Evolutionary conservation across 352 stramenopile genomes (phyloP), one percentile per base, ranked within the genome.

Genomic region (Chrysophaeum taylorii): DNA sequence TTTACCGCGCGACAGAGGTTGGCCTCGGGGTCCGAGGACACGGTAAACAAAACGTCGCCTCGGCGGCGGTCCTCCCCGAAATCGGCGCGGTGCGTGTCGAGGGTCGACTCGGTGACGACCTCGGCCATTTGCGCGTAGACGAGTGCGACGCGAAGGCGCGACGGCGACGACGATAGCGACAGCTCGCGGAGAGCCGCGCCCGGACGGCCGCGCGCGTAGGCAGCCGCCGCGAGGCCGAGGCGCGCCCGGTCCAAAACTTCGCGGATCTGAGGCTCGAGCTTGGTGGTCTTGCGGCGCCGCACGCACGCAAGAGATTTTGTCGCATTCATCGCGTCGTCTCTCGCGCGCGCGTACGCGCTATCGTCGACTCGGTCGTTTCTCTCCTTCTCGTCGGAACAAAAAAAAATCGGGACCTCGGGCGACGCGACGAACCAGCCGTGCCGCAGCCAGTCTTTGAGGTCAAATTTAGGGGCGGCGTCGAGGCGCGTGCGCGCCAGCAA

Each of bases 1-100:
- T 66, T 66, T 7, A 66, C 33, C 12, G 31, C 57, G 14, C 57
- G 57, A 1, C 2, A 33, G 12, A 66, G 57, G 57, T 66, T 66
- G 5, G 31, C 36, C 57, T 66, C 57, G 33, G 31, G 18, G 57
- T 66, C 57, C 33, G 57, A 2, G 4, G 12, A 41, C 33, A 42
- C 27, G n/a, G n/a, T n/a, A n/a, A n/a, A 48, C 14, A 21, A 48
- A 21, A 48, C 14, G 41, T 48, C 41, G 41, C 21, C 21, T 48
- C 41, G 41, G 41, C 14, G 14, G 41, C 41, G 41, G 14, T 21
- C 21, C 41, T 62, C 33, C 23, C 27, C 4, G 57, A 66, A 36
- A 2, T 16, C 57, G 57, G 16, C 14, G 14, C 57, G 57, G 57
- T 66, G 57, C 1, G 15, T 25, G 31, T 42, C 57, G 9, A 66